Percentiles rank a stretch among this genome's conserved stretches.
These are phyloP conservation scores for Mikania micrantha DNA, from an alignment of 129 eudicot species.

Conservation along the genomic window DNA sequence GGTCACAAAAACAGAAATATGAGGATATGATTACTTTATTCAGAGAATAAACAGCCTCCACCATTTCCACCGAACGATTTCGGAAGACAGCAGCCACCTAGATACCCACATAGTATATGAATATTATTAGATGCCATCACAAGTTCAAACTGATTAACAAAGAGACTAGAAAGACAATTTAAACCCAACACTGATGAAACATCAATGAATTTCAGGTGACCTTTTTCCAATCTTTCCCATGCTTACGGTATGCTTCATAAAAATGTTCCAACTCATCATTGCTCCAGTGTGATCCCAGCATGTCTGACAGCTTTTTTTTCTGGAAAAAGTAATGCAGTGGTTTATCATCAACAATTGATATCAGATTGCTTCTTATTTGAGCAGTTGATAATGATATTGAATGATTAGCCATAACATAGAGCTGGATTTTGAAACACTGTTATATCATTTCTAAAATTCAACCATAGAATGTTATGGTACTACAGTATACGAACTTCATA, in stretches of 20 bases:
- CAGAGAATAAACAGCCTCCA: constrained; percentile 90
- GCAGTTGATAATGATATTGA: constrained; percentile 16
- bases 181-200: not conserved
- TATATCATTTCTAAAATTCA: not conserved
- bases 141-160: constrained; percentile 2
- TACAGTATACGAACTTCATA: not conserved
- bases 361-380: constrained; percentile 4
- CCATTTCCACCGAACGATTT: constrained; percentile 82
- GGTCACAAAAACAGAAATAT: constrained; percentile 5
- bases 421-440: not conserved
- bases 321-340: constrained; percentile 29
- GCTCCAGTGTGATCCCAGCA: constrained; percentile 87
- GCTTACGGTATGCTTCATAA: constrained; percentile 86
- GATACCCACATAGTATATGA: constrained; percentile 12
- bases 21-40: constrained; percentile 56
- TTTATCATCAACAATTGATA: constrained; percentile 3
- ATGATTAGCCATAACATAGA: not conserved
- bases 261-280: constrained; percentile 79
- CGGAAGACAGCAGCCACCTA: constrained; percentile 73
- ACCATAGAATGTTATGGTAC: not conserved
- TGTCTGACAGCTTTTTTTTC: constrained; percentile 83
- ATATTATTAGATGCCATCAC: constrained; percentile 9
- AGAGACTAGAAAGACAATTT: not conserved
- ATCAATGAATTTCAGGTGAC: constrained; percentile 29
- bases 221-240: constrained; percentile 96